A percentile compares a stretch with the other conserved stretches of the same genome.
Evolutionary conservation across 2,329 filamentous ascomycete genomes (phyloP).

Genomic region (Ophiostoma tasmaniense): DNA sequence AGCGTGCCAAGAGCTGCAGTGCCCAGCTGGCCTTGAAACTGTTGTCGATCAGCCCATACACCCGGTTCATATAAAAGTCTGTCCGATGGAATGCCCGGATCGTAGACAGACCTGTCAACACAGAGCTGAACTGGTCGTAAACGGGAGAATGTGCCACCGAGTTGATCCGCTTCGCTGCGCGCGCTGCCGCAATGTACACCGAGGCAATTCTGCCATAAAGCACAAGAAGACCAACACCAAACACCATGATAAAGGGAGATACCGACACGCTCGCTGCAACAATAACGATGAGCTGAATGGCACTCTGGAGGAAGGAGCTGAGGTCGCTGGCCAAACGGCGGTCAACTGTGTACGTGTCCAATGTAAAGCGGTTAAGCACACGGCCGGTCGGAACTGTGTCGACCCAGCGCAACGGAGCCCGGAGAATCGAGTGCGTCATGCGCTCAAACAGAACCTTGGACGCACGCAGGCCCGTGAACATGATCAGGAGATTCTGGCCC

Average conservation of each 20-base stretch:
- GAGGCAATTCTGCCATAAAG: constrained; percentile 30
- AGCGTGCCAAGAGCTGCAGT: constrained; percentile 27
- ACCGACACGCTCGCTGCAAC: constrained; percentile 30
- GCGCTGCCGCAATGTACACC: constrained; percentile 31
- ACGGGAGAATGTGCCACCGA: constrained; percentile 35
- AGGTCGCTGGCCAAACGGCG: constrained; percentile 27
- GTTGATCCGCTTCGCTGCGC: constrained; percentile 35
- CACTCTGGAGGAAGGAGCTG: constrained; percentile 25
- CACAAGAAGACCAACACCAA: constrained; percentile 29
- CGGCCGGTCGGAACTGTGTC: constrained; percentile 34
- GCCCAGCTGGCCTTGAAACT: constrained; percentile 28
- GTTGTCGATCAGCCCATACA: constrained; percentile 29
- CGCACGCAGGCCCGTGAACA: constrained; percentile 27
- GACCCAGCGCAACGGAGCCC: constrained; percentile 33
- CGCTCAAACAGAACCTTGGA: constrained; percentile 27
- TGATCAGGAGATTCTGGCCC: constrained; percentile 24
- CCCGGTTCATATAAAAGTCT: constrained; percentile 30
- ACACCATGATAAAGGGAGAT: constrained; percentile 30
- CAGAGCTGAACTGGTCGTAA: constrained; percentile 35
- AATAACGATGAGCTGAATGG: constrained; percentile 29
- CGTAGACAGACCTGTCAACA: constrained; percentile 34
- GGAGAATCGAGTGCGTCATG: constrained; percentile 31
- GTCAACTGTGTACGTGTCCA: constrained; percentile 34
- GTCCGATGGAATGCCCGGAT: constrained; percentile 34
- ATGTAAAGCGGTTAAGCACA: constrained; percentile 36